Base-by-base conservation (phyloP, 495 filamentous ascomycete species). In the Rhypophila decipiens region DNA sequence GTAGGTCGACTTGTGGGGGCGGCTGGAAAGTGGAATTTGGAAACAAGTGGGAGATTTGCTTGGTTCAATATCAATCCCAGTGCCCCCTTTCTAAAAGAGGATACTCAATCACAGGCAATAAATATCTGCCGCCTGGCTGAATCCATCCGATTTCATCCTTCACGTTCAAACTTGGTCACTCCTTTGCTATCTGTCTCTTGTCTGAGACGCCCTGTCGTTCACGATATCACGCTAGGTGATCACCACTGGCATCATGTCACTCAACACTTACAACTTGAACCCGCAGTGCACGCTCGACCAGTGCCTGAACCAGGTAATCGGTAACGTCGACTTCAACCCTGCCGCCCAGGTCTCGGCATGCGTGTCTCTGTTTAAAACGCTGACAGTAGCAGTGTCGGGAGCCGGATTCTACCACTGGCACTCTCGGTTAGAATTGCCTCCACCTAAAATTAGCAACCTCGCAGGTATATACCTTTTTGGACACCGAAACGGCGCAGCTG, bases 201-300 rank as follows among this genome's bases (percentile, higher is more conserved):
- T 31, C 27, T 31, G 27, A 31, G 27, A 31, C 27, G 27, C 13
- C 27, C 27, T 31, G 27, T 31, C 27, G 27, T 31, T 31, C 7
- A 31, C 7, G 13, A 31, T 13, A 31, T 13, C 27, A 31, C 13
- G 7, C 27, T 31, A 31, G 27, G 27, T 31, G 27, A 31, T 31
- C 27, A 31, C 27, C 27, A 31, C 27, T 31, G 27, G 20, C 2
- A 18, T 8, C 69, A 31, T 73, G 70, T 13, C 71, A 64, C 68
- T 77, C 58, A 69, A 76, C 56, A 70, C 77, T 31, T 40, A 33
- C 37, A 46, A 35, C 37, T n/a, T n/a, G n/a, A n/a, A n/a, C n/a
- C 42, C 49, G 10, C 7, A 20, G 4, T 52, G 43, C 44, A 39
- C 15, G 9, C 0, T 47, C 13, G 31, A 38, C 29, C 20, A 3